Conservation (phyloP, 805 yeast species). For the Cephaloascus albidus region DNA sequence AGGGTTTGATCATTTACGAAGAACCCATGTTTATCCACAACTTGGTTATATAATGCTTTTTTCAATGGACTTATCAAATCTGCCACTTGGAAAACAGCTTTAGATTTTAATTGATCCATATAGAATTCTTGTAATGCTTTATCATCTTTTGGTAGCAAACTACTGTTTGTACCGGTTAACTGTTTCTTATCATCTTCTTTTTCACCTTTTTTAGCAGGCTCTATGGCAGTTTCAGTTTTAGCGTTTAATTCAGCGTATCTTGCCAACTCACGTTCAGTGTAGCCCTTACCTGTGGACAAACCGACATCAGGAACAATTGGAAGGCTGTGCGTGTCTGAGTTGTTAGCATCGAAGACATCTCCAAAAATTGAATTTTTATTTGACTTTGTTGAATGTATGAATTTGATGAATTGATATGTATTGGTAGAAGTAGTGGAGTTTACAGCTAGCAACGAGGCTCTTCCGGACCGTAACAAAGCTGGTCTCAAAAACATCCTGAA, state of each 20-base stretch:
- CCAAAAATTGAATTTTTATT: not conserved
- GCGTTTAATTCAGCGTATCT: not conserved
- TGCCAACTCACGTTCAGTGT: not conserved
- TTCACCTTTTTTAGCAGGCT: not conserved
- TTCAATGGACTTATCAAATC: slow-evolving; percentile 43
- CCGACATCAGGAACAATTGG: too few relatives aligned
- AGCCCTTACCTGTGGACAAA: not conserved
- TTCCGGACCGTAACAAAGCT: too few relatives aligned
- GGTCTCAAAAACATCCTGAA: too few relatives aligned
- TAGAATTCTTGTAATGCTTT: slow-evolving; percentile 34
- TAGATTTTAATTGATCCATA: slow-evolving; percentile 38
- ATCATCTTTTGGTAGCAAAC: not conserved
- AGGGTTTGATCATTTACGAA: slow-evolving; percentile 56
- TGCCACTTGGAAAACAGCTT: slow-evolving; percentile 50
- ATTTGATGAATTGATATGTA: too few relatives aligned
- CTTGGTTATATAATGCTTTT: slow-evolving; percentile 48
- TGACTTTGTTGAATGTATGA: too few relatives aligned
- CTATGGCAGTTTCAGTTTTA: not conserved
- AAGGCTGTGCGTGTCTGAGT: not conserved
- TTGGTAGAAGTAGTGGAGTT: too few relatives aligned
- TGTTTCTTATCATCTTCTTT: too few relatives aligned
- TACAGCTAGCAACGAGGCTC: too few relatives aligned
- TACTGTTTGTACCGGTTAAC: too few relatives aligned
- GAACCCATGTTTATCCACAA: slow-evolving; percentile 55
- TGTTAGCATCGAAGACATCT: not conserved